Conservation (phyloP, 2,329 filamentous ascomycete genomes). For the Dichotomopilus funicola region DNA sequence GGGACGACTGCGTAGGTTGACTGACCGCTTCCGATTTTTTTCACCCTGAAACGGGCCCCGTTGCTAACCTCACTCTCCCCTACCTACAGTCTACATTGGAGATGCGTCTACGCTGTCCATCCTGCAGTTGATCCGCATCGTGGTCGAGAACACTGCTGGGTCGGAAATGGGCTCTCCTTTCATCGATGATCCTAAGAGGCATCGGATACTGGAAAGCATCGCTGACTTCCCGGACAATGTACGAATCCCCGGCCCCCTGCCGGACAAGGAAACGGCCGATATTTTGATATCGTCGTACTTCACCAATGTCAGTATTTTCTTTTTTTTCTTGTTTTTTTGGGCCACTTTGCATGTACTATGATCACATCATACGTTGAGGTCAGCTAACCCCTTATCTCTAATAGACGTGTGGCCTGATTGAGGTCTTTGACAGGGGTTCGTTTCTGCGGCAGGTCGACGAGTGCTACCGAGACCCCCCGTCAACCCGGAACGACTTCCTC, state of each 20-base stretch:
- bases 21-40: neutral
- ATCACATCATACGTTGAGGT: neutral
- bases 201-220: conserved; percentile 51
- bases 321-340: no score
- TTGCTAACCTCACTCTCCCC: conserved; percentile 14
- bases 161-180: conserved; percentile 42
- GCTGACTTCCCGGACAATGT: conserved; percentile 40
- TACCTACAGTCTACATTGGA: conserved; percentile 49
- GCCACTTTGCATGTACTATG: no score
- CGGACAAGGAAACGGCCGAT: conserved; percentile 47
- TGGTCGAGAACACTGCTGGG: conserved; percentile 50
- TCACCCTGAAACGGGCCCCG: neutral
- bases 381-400: conserved; percentile 9
- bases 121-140: conserved; percentile 53
- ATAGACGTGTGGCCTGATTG: conserved; percentile 54
- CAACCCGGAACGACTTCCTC: conserved; percentile 43
- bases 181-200: conserved; percentile 49
- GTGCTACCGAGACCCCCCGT: conserved; percentile 49
- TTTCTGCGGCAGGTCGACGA: conserved; percentile 45
- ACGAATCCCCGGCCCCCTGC: conserved; percentile 46
- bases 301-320: conserved; percentile 41
- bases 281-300: conserved; percentile 55
- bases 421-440: conserved; percentile 48
- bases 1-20: conserved; percentile 46
- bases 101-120: conserved; percentile 57